phyloP scores from a whole-genome alignment of 768 basidiomycete species.

The Amanita thiersii region DNA sequence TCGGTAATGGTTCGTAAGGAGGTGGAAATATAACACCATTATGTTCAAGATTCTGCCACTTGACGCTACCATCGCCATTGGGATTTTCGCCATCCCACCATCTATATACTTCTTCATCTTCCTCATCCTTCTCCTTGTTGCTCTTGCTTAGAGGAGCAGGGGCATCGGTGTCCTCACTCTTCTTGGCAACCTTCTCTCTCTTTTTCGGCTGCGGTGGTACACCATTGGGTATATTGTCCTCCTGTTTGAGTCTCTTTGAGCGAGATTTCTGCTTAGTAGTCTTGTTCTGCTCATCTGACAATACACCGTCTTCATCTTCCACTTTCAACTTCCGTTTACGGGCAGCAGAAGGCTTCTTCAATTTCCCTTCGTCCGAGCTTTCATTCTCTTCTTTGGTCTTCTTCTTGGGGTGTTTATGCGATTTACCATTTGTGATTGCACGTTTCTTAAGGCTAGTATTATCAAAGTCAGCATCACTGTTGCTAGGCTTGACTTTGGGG shows the following conservation, averaged over 20 bases:
- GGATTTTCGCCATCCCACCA: conserved; percentile 79
- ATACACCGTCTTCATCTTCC: conserved; percentile 41
- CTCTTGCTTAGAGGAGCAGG: conserved; percentile 32
- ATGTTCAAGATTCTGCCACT: conserved; percentile 96
- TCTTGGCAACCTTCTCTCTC: conserved; percentile 28
- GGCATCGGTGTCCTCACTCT: conserved; percentile 25
- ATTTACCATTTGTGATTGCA: conserved; percentile 30
- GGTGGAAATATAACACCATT: conserved; percentile 94
- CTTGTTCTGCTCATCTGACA: conserved; percentile 18
- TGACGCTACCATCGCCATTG: conserved; percentile 68
- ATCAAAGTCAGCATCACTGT: conserved; percentile 30
- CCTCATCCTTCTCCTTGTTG: conserved; percentile 56
- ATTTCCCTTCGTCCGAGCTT: conserved; percentile 26
- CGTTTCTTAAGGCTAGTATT: conserved; percentile 35
- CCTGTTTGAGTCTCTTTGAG: conserved; percentile 49
- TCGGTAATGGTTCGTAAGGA: conserved; percentile 81
- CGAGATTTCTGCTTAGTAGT: conserved; percentile 38
- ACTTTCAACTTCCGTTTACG: conserved; percentile 40
- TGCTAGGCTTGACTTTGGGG: conserved; percentile 26
- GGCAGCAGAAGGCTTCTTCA: conserved; percentile 25
- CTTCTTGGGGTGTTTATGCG: conserved; percentile 55
- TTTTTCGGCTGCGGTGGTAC: conserved; percentile 39
- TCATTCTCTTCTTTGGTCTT: conserved; percentile 44
- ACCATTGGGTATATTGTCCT: conserved; percentile 31
- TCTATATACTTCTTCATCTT: conserved; percentile 65